Evolutionary conservation across 1,284 basidiomycete genomes (phyloP).

Genomic region (Boletus sp.): DNA sequence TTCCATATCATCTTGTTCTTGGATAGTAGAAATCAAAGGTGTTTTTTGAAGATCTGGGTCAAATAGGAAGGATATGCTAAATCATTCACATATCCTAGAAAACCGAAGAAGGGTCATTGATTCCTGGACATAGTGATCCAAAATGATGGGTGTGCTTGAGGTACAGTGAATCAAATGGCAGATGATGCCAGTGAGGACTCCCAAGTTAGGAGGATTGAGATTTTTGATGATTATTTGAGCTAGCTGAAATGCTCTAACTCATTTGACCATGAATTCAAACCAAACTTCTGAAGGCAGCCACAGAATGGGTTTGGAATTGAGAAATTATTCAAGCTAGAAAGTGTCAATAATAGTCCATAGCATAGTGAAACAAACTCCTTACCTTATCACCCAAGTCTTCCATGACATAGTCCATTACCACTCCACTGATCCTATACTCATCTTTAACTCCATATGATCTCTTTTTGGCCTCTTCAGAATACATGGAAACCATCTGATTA

Average conservation of each 20-base stretch:
- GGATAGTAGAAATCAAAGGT: neutral
- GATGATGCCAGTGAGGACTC: conserved; percentile 1
- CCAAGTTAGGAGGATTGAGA: neutral
- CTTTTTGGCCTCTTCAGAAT: neutral
- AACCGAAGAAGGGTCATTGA: conserved; percentile 11
- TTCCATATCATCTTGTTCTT: neutral
- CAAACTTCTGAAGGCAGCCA: neutral
- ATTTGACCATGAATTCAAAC: neutral
- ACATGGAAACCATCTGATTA: neutral
- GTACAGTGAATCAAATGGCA: conserved; percentile 10
- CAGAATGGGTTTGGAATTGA: neutral
- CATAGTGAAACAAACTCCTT: too few species aligned
- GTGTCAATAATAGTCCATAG: too few species aligned
- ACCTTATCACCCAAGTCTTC: neutral
- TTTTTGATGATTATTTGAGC: neutral
- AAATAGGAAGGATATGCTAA: conserved; percentile 16
- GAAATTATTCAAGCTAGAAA: neutral
- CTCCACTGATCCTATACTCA: neutral
- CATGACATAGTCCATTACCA: neutral
- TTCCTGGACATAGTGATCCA: conserved; percentile 11
- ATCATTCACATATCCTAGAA: neutral
- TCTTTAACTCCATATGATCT: neutral
- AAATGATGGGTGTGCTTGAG: neutral
- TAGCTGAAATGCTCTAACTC: neutral
- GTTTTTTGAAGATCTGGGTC: neutral